phyloP scores from a whole-genome alignment of 2,329 filamentous ascomycete genomes.

The Huntiella savannae region DNA sequence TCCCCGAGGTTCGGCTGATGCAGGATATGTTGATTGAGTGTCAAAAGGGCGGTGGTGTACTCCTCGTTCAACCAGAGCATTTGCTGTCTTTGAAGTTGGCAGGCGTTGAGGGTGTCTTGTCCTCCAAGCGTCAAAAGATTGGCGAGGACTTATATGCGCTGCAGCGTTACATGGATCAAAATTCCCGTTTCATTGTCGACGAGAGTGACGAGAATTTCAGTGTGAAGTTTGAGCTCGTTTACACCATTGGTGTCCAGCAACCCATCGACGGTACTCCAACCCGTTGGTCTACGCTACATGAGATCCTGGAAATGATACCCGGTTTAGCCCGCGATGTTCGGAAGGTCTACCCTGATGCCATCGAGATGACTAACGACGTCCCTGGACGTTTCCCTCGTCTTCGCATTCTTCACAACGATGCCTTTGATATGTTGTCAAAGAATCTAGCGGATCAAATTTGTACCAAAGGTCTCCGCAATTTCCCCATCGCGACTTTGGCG shows the following conservation, averaged over 20 bases:
- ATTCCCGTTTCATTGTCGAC: conserved; percentile 38
- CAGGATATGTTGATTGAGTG: conserved; percentile 21
- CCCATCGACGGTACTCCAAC: conserved; percentile 31
- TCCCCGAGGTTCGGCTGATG: conserved; percentile 21
- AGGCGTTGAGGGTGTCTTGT: conserved; percentile 27
- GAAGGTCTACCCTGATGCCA: conserved; percentile 17
- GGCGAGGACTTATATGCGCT: conserved; percentile 21
- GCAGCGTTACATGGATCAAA: conserved; percentile 25
- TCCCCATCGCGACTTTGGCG: conserved; percentile 24
- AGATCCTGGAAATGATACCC: conserved; percentile 27
- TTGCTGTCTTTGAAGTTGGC: conserved; percentile 44
- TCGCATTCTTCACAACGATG: conserved; percentile 24
- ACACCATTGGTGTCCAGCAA: conserved; percentile 36
- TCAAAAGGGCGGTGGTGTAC: conserved; percentile 29
- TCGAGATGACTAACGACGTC: conserved; percentile 22
- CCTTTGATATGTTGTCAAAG: conserved; percentile 1
- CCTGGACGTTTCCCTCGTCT: conserved; percentile 27
- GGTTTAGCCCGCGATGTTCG: conserved; percentile 17
- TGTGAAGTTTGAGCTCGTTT: conserved; percentile 41
- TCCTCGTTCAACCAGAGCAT: conserved; percentile 45
- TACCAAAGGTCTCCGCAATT: conserved; percentile 20
- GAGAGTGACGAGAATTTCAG: conserved; percentile 47
- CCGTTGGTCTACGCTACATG: conserved; percentile 37
- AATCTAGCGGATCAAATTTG: conserved; percentile 25
- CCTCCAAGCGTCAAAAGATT: not conserved